Evolutionary conservation across 139 green algal species (phyloP).

Genomic region (Coelastrella sp.): DNA sequence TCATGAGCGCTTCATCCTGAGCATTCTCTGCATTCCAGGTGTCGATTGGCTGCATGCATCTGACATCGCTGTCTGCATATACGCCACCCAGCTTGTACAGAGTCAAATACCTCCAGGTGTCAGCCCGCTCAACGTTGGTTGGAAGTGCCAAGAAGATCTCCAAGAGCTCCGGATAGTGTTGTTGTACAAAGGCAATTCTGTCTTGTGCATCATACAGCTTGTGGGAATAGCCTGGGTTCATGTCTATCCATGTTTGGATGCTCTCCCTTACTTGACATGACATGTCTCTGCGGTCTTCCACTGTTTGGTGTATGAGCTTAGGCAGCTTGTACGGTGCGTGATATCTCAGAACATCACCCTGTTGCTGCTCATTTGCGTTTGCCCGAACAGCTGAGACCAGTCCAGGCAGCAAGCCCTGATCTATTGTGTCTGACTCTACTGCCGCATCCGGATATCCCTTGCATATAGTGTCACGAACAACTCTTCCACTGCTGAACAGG

Average conservation of each 20-base stretch:
- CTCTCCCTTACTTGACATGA: constrained; percentile 38
- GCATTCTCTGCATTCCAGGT: constrained; percentile 36
- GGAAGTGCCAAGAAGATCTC: constrained; percentile 14
- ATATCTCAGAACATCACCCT: constrained; percentile 3
- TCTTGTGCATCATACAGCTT: constrained; percentile 25
- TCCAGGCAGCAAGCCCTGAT: background rate
- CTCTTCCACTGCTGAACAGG: constrained; percentile 21
- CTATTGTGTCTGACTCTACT: background rate
- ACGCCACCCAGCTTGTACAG: constrained; percentile 40
- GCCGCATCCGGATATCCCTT: background rate
- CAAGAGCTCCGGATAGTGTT: constrained; percentile 38
- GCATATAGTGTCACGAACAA: background rate
- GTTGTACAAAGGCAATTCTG: background rate
- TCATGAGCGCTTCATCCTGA: constrained; percentile 20
- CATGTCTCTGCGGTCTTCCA: constrained; percentile 17
- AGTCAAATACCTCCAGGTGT: constrained; percentile 36
- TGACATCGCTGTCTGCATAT: constrained; percentile 46
- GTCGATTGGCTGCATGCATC: constrained; percentile 45
- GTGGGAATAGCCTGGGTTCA: constrained; percentile 36
- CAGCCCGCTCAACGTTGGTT: constrained; percentile 34
- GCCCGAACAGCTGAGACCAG: background rate
- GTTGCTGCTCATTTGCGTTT: background rate
- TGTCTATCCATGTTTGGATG: constrained; percentile 38
- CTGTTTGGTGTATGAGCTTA: constrained; percentile 41
- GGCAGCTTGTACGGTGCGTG: constrained; percentile 35